A percentile compares a stretch with the other conserved stretches of the same genome.
Conservation (phyloP, 2,329 filamentous ascomycete species). For the Blastomyces gilchristii region DNA sequence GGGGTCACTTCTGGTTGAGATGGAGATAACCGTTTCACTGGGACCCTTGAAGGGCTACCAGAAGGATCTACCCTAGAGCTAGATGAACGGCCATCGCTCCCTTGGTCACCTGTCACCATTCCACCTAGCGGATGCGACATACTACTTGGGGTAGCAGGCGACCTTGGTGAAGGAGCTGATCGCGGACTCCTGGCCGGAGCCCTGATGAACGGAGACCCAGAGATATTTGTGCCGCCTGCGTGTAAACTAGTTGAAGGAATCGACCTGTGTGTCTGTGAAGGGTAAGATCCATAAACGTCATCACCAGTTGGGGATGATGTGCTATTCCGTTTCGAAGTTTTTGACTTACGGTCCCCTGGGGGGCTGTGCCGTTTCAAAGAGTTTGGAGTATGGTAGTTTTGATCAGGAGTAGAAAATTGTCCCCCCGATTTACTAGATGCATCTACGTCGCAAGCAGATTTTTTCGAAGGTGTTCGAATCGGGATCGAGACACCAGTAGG, state of each 20-base stretch:
- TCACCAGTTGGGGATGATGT: slow-evolving; percentile 21
- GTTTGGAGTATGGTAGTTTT: slow-evolving; percentile 1
- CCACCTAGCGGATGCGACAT: background rate
- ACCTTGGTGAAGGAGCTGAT: slow-evolving; percentile 8
- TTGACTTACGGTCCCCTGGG: slow-evolving; percentile 22
- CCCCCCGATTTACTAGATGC: background rate
- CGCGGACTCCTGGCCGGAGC: slow-evolving; percentile 25
- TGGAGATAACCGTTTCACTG: slow-evolving; percentile 9
- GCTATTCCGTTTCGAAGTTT: slow-evolving; percentile 22
- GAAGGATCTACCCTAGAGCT: background rate
- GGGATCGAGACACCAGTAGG: background rate
- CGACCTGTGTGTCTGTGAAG: slow-evolving; percentile 18
- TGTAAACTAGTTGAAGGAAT: slow-evolving; percentile 20
- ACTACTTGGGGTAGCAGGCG: background rate
- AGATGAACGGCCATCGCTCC: background rate
- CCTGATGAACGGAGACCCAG: slow-evolving; percentile 41
- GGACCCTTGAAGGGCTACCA: slow-evolving; percentile 8
- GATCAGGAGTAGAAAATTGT: background rate
- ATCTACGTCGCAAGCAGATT: slow-evolving; percentile 7
- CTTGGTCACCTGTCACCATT: background rate
- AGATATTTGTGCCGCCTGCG: slow-evolving; percentile 32
- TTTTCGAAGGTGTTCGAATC: background rate
- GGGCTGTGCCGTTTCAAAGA: slow-evolving; percentile 28
- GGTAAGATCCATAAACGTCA: slow-evolving; percentile 12
- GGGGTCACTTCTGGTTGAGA: slow-evolving; percentile 2